These are phyloP conservation scores for Sisymbrium irio DNA, from an alignment of 345 rosid genomes.

Conservation along the genomic window DNA sequence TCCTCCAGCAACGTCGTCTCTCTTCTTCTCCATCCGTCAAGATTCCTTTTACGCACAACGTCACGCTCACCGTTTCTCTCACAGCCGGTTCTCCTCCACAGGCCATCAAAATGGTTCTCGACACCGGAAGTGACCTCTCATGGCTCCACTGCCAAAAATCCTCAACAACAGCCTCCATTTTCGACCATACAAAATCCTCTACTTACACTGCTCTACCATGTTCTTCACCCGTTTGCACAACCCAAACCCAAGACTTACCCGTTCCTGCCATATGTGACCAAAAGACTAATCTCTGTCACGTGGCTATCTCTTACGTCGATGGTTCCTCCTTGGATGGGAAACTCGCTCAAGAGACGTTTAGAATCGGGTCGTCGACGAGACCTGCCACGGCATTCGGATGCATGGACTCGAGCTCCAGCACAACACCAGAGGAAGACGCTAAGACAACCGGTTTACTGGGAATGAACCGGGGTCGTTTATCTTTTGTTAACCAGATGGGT, in stretches of 20 bases:
- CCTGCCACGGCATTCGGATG: conserved; percentile 55
- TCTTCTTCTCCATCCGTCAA: conserved; percentile 33
- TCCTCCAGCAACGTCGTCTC: background rate
- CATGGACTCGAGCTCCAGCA: conserved; percentile 55
- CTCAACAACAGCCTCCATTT: conserved; percentile 34
- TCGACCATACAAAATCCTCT: conserved; percentile 43
- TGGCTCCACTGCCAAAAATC: conserved; percentile 61
- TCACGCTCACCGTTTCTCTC: conserved; percentile 58
- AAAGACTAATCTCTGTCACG: conserved; percentile 46
- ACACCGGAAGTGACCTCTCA: conserved; percentile 78
- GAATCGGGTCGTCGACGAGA: conserved; percentile 38
- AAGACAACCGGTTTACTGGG: conserved; percentile 67
- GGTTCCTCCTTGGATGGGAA: conserved; percentile 58
- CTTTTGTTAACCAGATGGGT: conserved; percentile 61
- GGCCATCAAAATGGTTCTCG: conserved; percentile 60
- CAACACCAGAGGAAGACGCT: conserved; percentile 46
- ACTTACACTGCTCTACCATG: conserved; percentile 52
- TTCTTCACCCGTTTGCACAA: conserved; percentile 45
- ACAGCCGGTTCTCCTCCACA: conserved; percentile 70
- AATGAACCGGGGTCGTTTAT: conserved; percentile 73
- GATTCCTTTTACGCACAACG: conserved; percentile 53
- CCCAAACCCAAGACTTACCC: conserved; percentile 49
- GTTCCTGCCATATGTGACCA: conserved; percentile 50
- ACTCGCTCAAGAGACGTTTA: conserved; percentile 48
- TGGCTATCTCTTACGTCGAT: conserved; percentile 54